Base-by-base conservation (phyloP, 768 basidiomycete genomes). In the Nidularia pulvinata region DNA sequence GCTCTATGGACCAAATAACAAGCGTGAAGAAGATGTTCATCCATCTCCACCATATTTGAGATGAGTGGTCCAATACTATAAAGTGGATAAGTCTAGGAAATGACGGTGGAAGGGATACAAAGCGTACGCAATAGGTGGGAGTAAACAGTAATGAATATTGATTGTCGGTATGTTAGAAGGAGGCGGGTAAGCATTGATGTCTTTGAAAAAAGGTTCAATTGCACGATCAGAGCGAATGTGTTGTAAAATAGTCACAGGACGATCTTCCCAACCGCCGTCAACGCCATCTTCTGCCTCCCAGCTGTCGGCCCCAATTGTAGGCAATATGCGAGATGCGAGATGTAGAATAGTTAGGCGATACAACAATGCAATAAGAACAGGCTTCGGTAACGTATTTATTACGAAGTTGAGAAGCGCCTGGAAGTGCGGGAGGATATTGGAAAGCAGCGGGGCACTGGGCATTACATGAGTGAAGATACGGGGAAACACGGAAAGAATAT, bases 11-110 rank as follows among this genome's bases (percentile, higher is more conserved):
- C 92, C 93, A 94, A 42, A 93, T 80, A 25, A 86, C 75, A 32
- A 94, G 77, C 4, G 90, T 93, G 69, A 93, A 88, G 73, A 93
- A 91, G 34, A 94, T 86, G 63, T 91, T 91, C 76, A 88, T 86
- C 91, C 92, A 93, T 56, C 92, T 81, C 89, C 92, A 93, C 92
- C 92, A 94, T 48, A 93, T 83, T 64, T 93, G 92, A n/a, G 90
- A 91, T 16, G 91, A 89, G 62, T 91, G 88, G 61, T 94, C 92
- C 50, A 94, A 74, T 45, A 94, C 92, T 93, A 50, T 5, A 46
- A 34, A 60, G 45, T 10, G 25, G n/a, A 9, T 51, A 42, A 56
- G 25, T 32, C 44, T 53, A 35, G 13, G 22, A 49, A 33, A 34
- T 49, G 36, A 55, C 11, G 42, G 43, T 32, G 19, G 19, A 42